Conservation (phyloP, 23 red algal species). For the Agarophyton chilense region DNA sequence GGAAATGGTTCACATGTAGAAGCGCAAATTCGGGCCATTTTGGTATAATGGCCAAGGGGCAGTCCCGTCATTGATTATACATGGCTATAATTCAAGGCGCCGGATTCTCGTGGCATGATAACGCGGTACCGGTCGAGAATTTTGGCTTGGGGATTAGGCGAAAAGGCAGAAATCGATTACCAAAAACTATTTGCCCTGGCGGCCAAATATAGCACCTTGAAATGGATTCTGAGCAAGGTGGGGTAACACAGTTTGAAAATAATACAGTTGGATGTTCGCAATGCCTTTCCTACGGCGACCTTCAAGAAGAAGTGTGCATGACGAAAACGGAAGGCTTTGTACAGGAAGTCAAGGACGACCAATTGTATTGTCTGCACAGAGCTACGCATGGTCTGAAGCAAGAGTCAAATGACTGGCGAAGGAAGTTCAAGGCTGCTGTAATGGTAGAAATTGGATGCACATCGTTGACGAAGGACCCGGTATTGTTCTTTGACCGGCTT, state of each 20-base stretch:
- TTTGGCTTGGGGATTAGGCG: no score
- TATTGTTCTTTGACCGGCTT: not conserved
- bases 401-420: not conserved
- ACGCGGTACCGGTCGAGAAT: not conserved
- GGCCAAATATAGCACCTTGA: not conserved
- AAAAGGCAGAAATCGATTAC: not conserved
- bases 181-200: not conserved
- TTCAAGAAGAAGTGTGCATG: slow-evolving; percentile 23
- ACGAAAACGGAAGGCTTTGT: not conserved
- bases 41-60: no score
- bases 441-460: not conserved
- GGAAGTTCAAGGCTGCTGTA: not conserved
- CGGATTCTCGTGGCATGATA: not conserved
- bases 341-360: not conserved
- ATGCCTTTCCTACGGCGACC: not conserved
- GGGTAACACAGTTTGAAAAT: not conserved
- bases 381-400: not conserved
- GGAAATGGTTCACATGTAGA: not conserved
- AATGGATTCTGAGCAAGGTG: not conserved
- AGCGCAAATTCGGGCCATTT: not conserved
- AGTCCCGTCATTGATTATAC: not conserved
- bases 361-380: not conserved
- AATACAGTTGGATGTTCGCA: not conserved
- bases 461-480: not conserved
- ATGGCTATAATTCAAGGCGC: not conserved